Percentiles rank a stretch among this genome's conserved stretches.
Conservation (phyloP, 192 early-diverging fungal genomes). For the Linnemannia elongata region DNA sequence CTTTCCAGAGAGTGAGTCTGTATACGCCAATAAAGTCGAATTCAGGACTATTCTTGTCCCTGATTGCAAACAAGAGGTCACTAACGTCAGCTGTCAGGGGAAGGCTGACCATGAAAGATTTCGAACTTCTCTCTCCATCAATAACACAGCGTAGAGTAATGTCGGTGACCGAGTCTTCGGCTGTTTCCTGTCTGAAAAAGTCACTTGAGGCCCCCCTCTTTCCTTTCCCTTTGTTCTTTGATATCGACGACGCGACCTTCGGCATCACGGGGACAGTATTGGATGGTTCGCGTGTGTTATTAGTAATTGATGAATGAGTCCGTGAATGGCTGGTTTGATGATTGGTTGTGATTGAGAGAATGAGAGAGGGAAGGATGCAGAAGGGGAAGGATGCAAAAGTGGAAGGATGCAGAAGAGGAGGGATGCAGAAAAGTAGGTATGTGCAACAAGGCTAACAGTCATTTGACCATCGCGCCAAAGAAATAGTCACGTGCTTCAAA, state of each 20-base stretch:
- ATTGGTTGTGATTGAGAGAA: constrained; percentile 19
- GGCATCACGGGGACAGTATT: constrained; percentile 19
- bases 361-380: constrained; percentile 7
- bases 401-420: not conserved
- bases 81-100: not conserved
- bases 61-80: constrained; percentile 21
- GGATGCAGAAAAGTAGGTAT: not conserved
- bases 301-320: constrained; percentile 12
- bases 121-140: constrained; percentile 5
- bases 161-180: not conserved
- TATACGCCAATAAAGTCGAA: not conserved
- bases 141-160: constrained; percentile 20
- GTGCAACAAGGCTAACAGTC: too few species aligned
- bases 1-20: not conserved
- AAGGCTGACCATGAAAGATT: constrained; percentile 19
- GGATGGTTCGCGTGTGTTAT: constrained; percentile 19
- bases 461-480: too few species aligned
- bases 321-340: constrained; percentile 2
- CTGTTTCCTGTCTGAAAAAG: constrained; percentile 5
- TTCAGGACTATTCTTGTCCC: not conserved
- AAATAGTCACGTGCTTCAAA: too few species aligned
- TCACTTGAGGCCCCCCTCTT: constrained; percentile 6
- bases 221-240: constrained; percentile 18
- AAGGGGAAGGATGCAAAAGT: not conserved
- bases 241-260: constrained; percentile 15